Percentiles rank a stretch among this genome's conserved stretches.
phyloP scores from a whole-genome alignment of 805 yeast genomes.

The Schwanniomyces vanrijiae region DNA sequence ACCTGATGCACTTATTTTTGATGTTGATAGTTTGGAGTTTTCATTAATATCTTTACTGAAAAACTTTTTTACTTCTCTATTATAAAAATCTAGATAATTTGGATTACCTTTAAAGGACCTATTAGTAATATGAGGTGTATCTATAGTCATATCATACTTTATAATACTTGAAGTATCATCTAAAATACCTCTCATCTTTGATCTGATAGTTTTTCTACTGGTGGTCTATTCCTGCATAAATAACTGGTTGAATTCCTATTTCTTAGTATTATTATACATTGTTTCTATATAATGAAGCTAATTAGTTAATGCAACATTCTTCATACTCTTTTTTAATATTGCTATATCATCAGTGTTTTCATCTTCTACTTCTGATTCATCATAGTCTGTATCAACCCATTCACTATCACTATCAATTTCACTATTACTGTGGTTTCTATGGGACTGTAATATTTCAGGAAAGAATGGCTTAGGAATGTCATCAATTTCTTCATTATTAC shows the following conservation, averaged over 20 bases:
- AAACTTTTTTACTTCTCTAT: slow-evolving; percentile 24
- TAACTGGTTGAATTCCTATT: background rate
- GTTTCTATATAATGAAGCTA: background rate
- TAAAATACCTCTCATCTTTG: background rate
- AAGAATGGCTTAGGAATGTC: slow-evolving; percentile 49
- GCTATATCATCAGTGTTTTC: background rate
- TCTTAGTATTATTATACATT: background rate
- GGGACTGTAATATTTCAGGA: slow-evolving; percentile 31
- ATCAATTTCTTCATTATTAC: slow-evolving; percentile 25
- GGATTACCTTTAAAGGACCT: slow-evolving; percentile 26
- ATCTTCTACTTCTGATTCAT: slow-evolving; percentile 8
- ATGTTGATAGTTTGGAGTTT: slow-evolving; percentile 6
- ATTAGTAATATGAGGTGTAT: slow-evolving; percentile 3
- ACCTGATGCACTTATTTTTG: slow-evolving; percentile 15
- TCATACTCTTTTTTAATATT: background rate
- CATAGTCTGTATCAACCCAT: slow-evolving; percentile 22
- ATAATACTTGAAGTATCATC: background rate
- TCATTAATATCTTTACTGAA: slow-evolving; percentile 9
- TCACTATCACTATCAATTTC: slow-evolving; percentile 17
- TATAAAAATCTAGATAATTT: slow-evolving; percentile 27
- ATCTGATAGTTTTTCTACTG: background rate
- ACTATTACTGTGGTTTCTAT: slow-evolving; percentile 14
- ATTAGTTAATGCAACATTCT: background rate
- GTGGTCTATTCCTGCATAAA: background rate
- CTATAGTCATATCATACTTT: slow-evolving; percentile 3